Base-by-base conservation (phyloP, 441 rosid species). In the Populus hybrid region DNA sequence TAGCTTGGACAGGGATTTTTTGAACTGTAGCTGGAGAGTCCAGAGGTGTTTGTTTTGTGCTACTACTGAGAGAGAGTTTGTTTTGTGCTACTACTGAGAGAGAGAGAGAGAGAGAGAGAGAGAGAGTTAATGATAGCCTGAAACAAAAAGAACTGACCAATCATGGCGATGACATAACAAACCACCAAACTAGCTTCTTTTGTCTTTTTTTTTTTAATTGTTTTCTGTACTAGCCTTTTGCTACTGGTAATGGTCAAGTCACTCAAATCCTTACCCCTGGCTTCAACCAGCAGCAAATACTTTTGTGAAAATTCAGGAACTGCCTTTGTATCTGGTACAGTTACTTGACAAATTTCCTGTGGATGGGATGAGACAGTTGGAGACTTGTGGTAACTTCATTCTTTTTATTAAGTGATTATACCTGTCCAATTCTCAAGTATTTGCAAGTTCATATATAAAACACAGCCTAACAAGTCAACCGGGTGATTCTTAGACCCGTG, bases 1-100 rank as follows among this genome's bases (percentile, higher is more conserved):
- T 20, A n/a, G 24, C 68, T 18, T 14, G 36, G 74, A 45, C 36
- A 26, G 14, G 20, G 36, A 45, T 68, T 78, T 82, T 68, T 80
- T n/a, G 16, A 74, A 76, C 31, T 78, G 83, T 78, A 28, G 80
- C 61, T 68, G 36, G 65, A 6, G 64, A 72, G 68, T 64, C 29
- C 24, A 72, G 33, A 63, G 53, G 40, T 82, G 74, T 69, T 73
- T 76, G 74, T 20, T 79, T 76, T 76, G 26, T 68, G 21, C 24
- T 24, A 24, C 11, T 33, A 9, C 28, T 9, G 65, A 9, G 9
- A 33, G 1, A 33, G 35, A 10, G n/a, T n/a, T n/a, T n/a, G n/a
- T n/a, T n/a, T n/a, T n/a, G n/a, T n/a, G n/a, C n/a, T n/a, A n/a
- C n/a, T n/a, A n/a, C n/a, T n/a, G n/a, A n/a, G 11, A 23, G 24